Conservation (phyloP, 495 filamentous ascomycete genomes). For the Pyrenula aspistea region DNA sequence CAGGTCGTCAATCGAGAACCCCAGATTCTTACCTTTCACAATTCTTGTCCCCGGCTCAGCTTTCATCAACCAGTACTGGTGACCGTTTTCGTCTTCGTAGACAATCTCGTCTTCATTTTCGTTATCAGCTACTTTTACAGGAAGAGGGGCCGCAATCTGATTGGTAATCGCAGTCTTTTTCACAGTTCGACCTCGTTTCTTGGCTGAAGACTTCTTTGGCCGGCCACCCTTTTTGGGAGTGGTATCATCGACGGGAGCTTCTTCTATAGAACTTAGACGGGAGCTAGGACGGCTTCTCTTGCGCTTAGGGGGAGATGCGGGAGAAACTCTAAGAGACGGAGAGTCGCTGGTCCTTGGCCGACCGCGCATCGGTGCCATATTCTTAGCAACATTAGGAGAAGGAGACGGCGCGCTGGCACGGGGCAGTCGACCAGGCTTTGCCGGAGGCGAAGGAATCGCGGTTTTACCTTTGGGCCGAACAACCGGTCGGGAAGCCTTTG, state of each 20-base stretch:
- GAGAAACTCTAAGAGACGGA: neutral
- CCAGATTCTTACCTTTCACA: constrained; percentile 76
- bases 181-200: neutral
- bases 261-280: neutral
- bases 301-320: neutral
- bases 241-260: neutral
- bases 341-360: neutral
- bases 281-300: neutral
- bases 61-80: constrained; percentile 84
- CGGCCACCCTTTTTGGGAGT: neutral
- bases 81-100: constrained; percentile 6
- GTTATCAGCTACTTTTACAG: constrained; percentile 4
- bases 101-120: constrained; percentile 4
- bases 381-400: neutral
- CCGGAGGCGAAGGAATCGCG: neutral
- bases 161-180: constrained; percentile 5
- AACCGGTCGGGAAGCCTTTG: neutral
- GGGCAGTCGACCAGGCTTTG: neutral
- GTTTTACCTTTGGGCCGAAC: neutral
- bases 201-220: neutral
- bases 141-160: constrained; percentile 5
- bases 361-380: too few relatives aligned
- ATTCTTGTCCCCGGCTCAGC: constrained; percentile 81
- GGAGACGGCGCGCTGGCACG: neutral
- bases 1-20: constrained; percentile 92